Evolutionary conservation across 306 rosid genomes (phyloP), one percentile per base, ranked within the genome.

Genomic region (Begonia peltatifolia): DNA sequence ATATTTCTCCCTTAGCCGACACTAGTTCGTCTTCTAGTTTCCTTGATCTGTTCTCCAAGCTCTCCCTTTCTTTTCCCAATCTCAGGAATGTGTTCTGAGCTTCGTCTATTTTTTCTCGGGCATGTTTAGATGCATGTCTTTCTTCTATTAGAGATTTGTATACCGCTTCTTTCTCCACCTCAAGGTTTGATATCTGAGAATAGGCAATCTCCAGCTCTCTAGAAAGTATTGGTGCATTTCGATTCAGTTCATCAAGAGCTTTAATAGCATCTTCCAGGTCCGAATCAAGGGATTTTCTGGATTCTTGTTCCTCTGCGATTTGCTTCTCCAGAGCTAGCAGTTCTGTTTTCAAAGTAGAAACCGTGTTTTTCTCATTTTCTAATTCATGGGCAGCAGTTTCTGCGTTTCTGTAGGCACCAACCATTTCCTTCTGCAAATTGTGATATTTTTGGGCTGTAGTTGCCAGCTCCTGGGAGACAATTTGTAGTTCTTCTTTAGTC

Each of bases 241-340:
- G 76, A 66, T 73, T 83, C 81, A 86, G 63, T 70, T 81, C 94
- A 49, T 90, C 99, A 9, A 90, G 84, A 48, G 99, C 74, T 58
- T 69, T 75, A 38, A 81, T 81, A 22, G 92, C 84, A 70, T 81
- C 79, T 69, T 78, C 92, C 57, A 86, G 62, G 70, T 83, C 93
- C 55, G 36, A 63, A 63, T 90, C 84, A 23, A 86, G 73, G 58
- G 81, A 65, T 63, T 46, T 81, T 2, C 60, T 73, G 11, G 75
- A 69, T 52, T 81, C 87, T 61, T 57, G 79, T 67, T 83, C 87
- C 15, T 65, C 66, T 35, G 52, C 59, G 41, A 75, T 73, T 68
- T 83, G 88, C 72, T 65, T 77, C 78, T 86, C 82, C 70, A 86
- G 56, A 52, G 77, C 58, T 46, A 69, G 67, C 6, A 81, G 44